Evolutionary conservation across 2,329 filamentous ascomycete genomes (phyloP).

Genomic region (Neonectria ditissima): DNA sequence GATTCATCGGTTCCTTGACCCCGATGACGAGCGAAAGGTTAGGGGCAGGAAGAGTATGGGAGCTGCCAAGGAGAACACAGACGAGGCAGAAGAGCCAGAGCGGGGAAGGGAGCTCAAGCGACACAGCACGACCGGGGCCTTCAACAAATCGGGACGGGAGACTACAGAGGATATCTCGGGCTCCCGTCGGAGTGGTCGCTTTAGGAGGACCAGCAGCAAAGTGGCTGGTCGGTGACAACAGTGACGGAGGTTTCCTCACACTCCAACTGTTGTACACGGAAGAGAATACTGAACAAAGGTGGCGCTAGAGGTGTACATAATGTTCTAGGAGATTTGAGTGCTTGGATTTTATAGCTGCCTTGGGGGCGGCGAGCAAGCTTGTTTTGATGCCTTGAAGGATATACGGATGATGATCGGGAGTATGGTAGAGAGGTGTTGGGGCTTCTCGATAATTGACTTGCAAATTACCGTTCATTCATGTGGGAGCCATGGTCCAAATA

Average conservation of each 20-base stretch:
- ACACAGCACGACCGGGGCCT: conserved; percentile 22
- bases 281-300: neutral
- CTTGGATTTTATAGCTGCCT: conserved; percentile 8
- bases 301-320: conserved; percentile 15
- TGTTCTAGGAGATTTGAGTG: conserved; percentile 6
- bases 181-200: conserved; percentile 52
- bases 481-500: neutral
- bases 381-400: conserved; percentile 4
- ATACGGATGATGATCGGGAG: conserved; percentile 16
- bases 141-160: conserved; percentile 22
- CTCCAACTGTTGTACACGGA: neutral
- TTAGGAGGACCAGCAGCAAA: conserved; percentile 50
- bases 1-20: conserved; percentile 84
- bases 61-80: conserved; percentile 41
- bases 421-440: conserved; percentile 10
- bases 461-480: conserved; percentile 1
- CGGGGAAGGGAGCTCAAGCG: conserved; percentile 43
- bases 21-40: conserved; percentile 72
- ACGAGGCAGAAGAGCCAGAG: conserved; percentile 41
- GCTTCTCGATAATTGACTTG: conserved; percentile 21
- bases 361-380: neutral
- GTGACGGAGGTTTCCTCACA: neutral
- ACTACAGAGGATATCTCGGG: conserved; percentile 37
- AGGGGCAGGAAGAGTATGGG: conserved; percentile 57
- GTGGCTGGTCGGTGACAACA: conserved; percentile 40